A percentile compares a stretch with the other conserved stretches of the same genome.
phyloP scores from a whole-genome alignment of 2,329 filamentous ascomycete genomes.

The Penicillium sclerotigenum region DNA sequence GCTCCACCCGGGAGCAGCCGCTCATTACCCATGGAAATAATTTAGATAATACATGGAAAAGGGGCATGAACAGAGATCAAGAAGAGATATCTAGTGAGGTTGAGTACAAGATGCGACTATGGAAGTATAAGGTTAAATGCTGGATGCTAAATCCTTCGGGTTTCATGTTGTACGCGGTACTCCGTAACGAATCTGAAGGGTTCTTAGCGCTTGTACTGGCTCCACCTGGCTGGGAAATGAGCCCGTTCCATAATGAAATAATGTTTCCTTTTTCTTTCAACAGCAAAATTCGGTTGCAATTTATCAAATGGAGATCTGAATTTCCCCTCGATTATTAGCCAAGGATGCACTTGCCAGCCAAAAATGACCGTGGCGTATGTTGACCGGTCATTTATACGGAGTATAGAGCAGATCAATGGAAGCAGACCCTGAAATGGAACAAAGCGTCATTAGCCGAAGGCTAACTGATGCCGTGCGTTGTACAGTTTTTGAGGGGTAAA shows the following conservation, averaged over 20 bases:
- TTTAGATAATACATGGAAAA: neutral
- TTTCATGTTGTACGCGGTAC: constrained; percentile 1
- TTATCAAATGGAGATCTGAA: neutral
- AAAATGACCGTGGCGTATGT: neutral
- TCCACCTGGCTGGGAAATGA: constrained; percentile 1
- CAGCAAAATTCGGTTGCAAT: neutral
- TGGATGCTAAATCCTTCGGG: neutral
- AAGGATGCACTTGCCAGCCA: constrained; percentile 2
- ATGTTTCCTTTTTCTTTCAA: neutral
- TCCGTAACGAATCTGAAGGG: neutral
- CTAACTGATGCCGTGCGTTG: neutral
- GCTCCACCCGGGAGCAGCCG: constrained; percentile 16
- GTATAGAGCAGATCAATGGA: neutral
- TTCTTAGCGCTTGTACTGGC: neutral
- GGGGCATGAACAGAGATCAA: neutral
- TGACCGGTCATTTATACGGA: neutral
- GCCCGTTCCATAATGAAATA: neutral
- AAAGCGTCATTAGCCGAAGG: neutral
- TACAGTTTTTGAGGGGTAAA: constrained; percentile 1
- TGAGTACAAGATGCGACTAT: neutral
- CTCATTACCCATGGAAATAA: constrained; percentile 7
- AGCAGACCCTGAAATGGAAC: neutral
- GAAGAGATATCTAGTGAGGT: neutral
- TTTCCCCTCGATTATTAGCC: constrained; percentile 3
- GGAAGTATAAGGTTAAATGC: neutral